phyloP scores from a whole-genome alignment of 495 filamentous ascomycete genomes.

The Neurospora sp. region DNA sequence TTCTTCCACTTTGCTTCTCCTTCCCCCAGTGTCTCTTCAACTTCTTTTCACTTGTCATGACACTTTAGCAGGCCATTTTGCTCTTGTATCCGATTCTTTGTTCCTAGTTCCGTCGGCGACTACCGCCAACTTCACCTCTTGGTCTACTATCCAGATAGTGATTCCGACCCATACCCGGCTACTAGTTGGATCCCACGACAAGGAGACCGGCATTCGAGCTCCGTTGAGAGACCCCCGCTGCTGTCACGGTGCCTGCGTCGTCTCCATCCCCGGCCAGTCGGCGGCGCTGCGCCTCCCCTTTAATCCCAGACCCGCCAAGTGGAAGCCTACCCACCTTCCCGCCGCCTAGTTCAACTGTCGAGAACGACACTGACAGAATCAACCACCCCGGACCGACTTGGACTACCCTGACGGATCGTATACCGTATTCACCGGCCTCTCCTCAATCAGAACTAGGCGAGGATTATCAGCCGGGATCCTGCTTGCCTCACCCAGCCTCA shows the following conservation, averaged over 20 bases:
- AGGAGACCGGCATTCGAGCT: background rate
- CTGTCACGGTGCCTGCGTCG: background rate
- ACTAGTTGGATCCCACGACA: background rate
- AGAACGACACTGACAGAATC: background rate
- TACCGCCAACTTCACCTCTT: background rate
- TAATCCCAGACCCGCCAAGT: background rate
- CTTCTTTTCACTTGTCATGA: background rate
- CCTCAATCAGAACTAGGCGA: background rate
- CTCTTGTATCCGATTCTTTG: background rate
- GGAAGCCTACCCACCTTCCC: background rate
- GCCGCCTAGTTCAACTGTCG: background rate
- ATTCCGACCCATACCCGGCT: background rate
- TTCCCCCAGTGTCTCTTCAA: background rate
- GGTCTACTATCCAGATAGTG: background rate
- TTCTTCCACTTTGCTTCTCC: background rate
- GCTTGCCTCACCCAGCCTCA: slow-evolving; percentile 22
- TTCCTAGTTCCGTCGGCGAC: background rate
- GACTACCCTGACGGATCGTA: background rate
- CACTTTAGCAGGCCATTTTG: background rate
- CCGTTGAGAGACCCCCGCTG: background rate
- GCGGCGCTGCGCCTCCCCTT: background rate
- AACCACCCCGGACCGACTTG: background rate
- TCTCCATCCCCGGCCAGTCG: background rate
- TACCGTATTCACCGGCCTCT: background rate
- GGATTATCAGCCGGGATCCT: slow-evolving; percentile 7